Percentiles rank a stretch among this genome's conserved stretches.
phyloP scores from a whole-genome alignment of 768 basidiomycete species.

The Lactarius tabidus region DNA sequence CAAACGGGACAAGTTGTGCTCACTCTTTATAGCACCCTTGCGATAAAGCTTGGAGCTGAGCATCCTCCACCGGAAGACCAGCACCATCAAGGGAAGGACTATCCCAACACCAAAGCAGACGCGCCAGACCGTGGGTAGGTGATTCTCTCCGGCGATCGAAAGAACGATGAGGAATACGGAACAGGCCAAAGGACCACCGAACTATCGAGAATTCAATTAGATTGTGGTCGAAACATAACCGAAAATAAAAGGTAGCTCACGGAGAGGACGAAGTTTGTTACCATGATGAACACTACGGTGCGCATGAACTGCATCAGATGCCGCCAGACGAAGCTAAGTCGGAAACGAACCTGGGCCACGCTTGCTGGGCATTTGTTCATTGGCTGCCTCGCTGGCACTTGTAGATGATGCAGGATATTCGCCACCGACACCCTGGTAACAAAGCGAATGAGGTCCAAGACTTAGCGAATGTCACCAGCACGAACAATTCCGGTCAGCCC shows the following conservation, averaged over 20 bases:
- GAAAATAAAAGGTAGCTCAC: constrained; percentile 35
- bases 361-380: constrained; percentile 56
- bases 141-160: constrained; percentile 57
- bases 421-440: constrained; percentile 59
- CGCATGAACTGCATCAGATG: constrained; percentile 3
- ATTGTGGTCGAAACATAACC: not conserved
- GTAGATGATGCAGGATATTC: constrained; percentile 75
- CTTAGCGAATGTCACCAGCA: constrained; percentile 11
- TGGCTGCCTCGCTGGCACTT: constrained; percentile 66
- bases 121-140: constrained; percentile 64
- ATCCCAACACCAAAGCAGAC: constrained; percentile 64
- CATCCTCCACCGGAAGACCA: constrained; percentile 72
- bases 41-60: constrained; percentile 60
- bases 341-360: constrained; percentile 54
- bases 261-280: constrained; percentile 66
- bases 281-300: constrained; percentile 61
- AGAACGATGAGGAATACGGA: constrained; percentile 65
- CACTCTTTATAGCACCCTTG: constrained; percentile 62
- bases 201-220: constrained; percentile 36
- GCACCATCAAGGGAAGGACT: constrained; percentile 58
- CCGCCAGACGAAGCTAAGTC: not conserved
- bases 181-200: constrained; percentile 64
- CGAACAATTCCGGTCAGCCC: constrained; percentile 65
- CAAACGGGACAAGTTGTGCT: constrained; percentile 21
- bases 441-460: constrained; percentile 2